A percentile compares a stretch with the other conserved stretches of the same genome.
Conservation (phyloP, 2,329 filamentous ascomycete genomes). For the Cladosporium sp. region DNA sequence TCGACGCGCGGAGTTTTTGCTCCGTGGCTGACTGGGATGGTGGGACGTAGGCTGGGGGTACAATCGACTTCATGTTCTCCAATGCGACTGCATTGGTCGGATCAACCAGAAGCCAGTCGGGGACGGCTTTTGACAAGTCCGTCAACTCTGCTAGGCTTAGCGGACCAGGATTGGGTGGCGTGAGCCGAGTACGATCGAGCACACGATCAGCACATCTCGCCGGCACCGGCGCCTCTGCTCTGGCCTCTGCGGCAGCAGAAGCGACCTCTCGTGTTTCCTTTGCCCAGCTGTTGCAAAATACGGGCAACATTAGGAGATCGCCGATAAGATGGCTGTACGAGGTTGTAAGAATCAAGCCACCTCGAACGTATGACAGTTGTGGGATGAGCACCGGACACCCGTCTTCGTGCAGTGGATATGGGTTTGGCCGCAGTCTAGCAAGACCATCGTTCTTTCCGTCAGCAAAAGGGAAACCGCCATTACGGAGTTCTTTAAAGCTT, state of each 20-base stretch:
- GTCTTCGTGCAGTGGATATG: neutral
- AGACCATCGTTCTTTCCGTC: slow-evolving; percentile 10
- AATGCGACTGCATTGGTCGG: neutral
- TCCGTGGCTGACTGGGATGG: neutral
- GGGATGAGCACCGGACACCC: slow-evolving; percentile 1
- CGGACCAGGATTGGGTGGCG: neutral
- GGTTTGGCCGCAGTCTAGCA: neutral
- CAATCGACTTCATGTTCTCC: neutral
- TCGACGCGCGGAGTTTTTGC: neutral
- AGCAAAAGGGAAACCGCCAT: slow-evolving; percentile 1
- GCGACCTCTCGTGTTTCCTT: neutral
- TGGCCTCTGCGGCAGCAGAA: neutral
- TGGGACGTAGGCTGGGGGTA: neutral
- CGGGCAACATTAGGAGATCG: slow-evolving; percentile 3
- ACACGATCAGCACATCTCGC: neutral
- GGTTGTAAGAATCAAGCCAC: slow-evolving; percentile 6
- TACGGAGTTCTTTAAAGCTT: slow-evolving; percentile 9
- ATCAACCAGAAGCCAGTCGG: slow-evolving; percentile 3
- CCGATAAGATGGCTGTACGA: slow-evolving; percentile 10
- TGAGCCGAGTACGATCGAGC: neutral
- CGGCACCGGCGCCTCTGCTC: neutral
- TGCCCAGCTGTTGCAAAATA: slow-evolving; percentile 1
- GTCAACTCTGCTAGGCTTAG: neutral
- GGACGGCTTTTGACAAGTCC: neutral
- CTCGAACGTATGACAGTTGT: slow-evolving; percentile 6